Percentiles rank a stretch among this genome's conserved stretches.
Evolutionary conservation across 148 eudicot genomes (phyloP).

Genomic region (Nepenthes mirabilis): DNA sequence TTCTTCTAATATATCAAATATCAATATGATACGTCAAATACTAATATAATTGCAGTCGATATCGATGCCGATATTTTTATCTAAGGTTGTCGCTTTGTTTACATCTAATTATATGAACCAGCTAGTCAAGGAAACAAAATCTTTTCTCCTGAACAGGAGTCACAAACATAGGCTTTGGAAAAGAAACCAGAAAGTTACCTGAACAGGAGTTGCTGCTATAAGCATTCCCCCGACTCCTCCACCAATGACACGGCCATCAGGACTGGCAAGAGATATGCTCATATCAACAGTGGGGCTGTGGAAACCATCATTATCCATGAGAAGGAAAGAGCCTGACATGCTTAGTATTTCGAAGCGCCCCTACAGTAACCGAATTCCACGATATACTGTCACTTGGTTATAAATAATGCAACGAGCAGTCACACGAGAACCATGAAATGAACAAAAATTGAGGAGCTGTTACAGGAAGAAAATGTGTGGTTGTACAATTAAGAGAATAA

Average conservation of each 20-base stretch:
- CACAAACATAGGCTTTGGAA: background rate
- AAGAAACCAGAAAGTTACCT: constrained; percentile 6
- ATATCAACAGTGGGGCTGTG: constrained; percentile 13
- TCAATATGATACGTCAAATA: too few relatives aligned
- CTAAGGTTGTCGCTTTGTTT: too few relatives aligned
- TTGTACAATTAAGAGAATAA: background rate
- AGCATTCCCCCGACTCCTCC: constrained; percentile 22
- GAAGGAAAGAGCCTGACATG: constrained; percentile 31
- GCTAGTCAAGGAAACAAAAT: too few relatives aligned
- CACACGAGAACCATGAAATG: background rate
- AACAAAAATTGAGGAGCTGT: background rate
- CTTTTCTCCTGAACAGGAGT: too few relatives aligned
- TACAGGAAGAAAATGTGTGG: background rate
- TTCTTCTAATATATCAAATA: too few relatives aligned
- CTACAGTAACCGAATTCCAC: constrained; percentile 7
- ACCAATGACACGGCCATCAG: constrained; percentile 23
- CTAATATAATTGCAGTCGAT: too few relatives aligned
- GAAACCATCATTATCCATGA: constrained; percentile 20
- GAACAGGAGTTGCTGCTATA: constrained; percentile 24
- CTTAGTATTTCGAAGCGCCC: constrained; percentile 35
- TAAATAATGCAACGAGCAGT: background rate
- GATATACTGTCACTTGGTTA: background rate
- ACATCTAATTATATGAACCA: too few relatives aligned
- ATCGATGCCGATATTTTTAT: too few relatives aligned
- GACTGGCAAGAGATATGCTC: constrained; percentile 30